Conservation (phyloP, 1,139 yeast species). For the Sugiyamaella castrensis region DNA sequence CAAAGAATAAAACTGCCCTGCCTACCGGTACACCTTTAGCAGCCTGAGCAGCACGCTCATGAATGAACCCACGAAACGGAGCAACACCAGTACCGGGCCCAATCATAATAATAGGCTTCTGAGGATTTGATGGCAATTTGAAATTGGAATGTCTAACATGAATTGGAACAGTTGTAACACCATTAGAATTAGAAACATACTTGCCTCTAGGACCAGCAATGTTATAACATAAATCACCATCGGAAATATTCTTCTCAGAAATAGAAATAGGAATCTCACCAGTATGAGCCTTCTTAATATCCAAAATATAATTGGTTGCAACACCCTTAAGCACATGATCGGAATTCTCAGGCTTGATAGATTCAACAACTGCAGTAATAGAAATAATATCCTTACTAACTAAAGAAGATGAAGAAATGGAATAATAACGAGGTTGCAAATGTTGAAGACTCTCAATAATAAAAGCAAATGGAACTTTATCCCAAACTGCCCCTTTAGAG, state of each 20-base stretch:
- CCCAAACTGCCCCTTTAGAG: constrained; percentile 67
- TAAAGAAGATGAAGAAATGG: constrained; percentile 87
- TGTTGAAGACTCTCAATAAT: constrained; percentile 77
- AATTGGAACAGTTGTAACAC: constrained; percentile 59
- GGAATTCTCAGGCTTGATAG: constrained; percentile 44
- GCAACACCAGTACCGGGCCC: constrained; percentile 99
- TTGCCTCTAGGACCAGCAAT: constrained; percentile 76
- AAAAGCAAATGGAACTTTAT: constrained; percentile 75
- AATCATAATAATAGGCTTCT: constrained; percentile 81
- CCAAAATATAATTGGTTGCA: constrained; percentile 80
- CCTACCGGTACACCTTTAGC: constrained; percentile 62
- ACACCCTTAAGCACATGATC: constrained; percentile 72
- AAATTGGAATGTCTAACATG: constrained; percentile 94
- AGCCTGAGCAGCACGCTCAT: constrained; percentile 68
- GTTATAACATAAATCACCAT: constrained; percentile 45
- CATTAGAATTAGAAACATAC: constrained; percentile 38
- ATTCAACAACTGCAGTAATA: constrained; percentile 91
- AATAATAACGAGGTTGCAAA: constrained; percentile 91
- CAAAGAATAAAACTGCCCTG: constrained; percentile 73
- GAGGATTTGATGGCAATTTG: constrained; percentile 85
- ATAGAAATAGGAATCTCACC: constrained; percentile 33
- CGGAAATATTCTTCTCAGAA: constrained; percentile 40
- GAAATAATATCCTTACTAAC: constrained; percentile 67
- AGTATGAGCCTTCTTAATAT: constrained; percentile 63
- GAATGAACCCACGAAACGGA: constrained; percentile 89